These are phyloP conservation scores for Trametes maxima DNA, from an alignment of 768 basidiomycete genomes.

Conservation along the genomic window DNA sequence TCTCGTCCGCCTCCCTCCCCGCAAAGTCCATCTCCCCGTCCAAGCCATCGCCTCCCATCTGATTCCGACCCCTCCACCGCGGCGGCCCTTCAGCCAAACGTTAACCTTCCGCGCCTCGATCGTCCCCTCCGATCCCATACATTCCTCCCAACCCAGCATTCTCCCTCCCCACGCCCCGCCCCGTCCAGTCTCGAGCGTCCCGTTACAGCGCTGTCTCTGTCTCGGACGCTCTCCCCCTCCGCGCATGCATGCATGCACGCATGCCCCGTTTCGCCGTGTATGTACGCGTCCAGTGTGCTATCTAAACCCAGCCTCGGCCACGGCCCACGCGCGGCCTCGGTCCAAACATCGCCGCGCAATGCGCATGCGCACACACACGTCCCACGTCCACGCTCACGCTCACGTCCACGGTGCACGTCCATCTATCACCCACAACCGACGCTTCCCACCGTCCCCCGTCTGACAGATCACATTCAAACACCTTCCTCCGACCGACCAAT, in stretches of 20 bases:
- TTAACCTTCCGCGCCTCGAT: constrained; percentile 11
- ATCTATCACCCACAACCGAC: constrained; percentile 16
- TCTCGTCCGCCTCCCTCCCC: neutral
- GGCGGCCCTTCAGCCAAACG: constrained; percentile 8
- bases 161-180: too few species aligned
- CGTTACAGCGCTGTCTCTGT: neutral
- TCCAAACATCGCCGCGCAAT: neutral
- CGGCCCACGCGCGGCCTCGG: neutral
- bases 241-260: too few species aligned
- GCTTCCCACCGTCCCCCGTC: neutral
- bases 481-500: neutral
- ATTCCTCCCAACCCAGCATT: neutral
- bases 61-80: too few species aligned
- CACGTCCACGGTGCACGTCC: constrained; percentile 5
- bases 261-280: neutral
- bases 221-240: neutral
- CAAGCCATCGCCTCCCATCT: too few species aligned
- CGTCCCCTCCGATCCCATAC: constrained; percentile 18
- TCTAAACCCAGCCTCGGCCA: neutral
- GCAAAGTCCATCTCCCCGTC: neutral
- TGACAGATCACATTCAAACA: constrained; percentile 9
- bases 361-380: neutral
- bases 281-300: too few species aligned
- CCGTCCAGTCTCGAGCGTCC: neutral
- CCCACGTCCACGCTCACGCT: neutral